Base-by-base conservation (phyloP, 768 basidiomycete genomes). In the Xanthoconium stramineum region DNA sequence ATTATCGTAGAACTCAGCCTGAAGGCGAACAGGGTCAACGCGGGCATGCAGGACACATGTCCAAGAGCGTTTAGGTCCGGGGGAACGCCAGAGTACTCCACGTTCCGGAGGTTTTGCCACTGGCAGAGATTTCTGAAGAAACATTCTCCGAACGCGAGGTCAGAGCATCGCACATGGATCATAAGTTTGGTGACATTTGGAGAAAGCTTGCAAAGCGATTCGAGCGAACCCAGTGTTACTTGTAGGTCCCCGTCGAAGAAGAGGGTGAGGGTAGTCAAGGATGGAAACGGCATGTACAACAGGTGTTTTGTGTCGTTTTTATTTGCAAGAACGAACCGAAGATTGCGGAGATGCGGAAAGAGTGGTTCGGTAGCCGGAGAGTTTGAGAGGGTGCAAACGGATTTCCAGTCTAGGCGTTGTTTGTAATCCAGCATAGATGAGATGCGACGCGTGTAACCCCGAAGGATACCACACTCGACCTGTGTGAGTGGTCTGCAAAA, bases 31-130 rank as follows among this genome's bases (percentile, higher is more conserved):
- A 5, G 19, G 6, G 28, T 47, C 24, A 30, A 48, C 12, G 20
- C 17, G 2, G 58, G 33, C 37, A 56, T 45, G 37, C 51, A 19
- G 7, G 55, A 50, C 24, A 60, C 32, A 15, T 56, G 53, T 11
- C 6, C 32, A 3, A 53, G 38, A 32, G 24, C 32, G 7, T 38
- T 36, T 44, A 44, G 12, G 15, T 42, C 50, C 12, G 52, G 39
- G 14, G 24, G 9, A 14, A 53, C 33, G 7, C 14, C 1, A 28
- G 6, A 15, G 28, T 40, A 56, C 12, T 43, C 42, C 7, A 56
- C 30, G 1, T 1, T 35, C 6, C 47, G 37, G 5, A 60, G 47
- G 28, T 35, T 43, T 13, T 48, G 24, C 59, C 54, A 52, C 14
- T 30, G 14, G 28, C 47, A 38, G 28, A 60, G 8, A 32, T 30